phyloP scores from a whole-genome alignment of 2,329 filamentous ascomycete genomes.

The Xylaria sp. region DNA sequence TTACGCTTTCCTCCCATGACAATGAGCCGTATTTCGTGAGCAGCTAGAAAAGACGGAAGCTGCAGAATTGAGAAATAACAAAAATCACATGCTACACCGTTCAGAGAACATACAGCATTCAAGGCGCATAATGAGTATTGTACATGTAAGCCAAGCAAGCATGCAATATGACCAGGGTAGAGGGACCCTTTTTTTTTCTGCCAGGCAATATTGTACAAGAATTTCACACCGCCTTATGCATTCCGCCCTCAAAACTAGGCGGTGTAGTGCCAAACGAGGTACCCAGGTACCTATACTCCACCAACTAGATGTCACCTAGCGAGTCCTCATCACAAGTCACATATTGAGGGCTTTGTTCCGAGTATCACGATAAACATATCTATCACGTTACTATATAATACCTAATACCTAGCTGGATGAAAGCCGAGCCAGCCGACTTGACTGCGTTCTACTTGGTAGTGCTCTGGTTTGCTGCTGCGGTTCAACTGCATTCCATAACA shows the following conservation, averaged over 20 bases:
- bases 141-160: neutral
- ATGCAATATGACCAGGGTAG: constrained; percentile 14
- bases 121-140: too few species aligned
- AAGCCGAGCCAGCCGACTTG: too few species aligned
- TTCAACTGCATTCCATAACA: too few species aligned
- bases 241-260: neutral
- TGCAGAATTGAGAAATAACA: neutral
- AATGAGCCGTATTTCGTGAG: neutral
- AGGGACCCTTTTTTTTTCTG: constrained; percentile 36
- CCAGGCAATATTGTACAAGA: constrained; percentile 29
- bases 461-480: too few species aligned
- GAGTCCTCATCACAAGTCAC: too few species aligned
- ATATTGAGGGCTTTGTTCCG: too few species aligned
- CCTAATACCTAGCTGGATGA: too few species aligned
- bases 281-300: too few species aligned
- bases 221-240: constrained; percentile 17
- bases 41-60: neutral
- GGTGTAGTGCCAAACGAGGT: constrained; percentile 11
- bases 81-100: neutral
- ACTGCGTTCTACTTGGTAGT: too few species aligned
- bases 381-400: too few species aligned
- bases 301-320: too few species aligned
- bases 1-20: constrained; percentile 59
- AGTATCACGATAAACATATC: too few species aligned
- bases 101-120: neutral